phyloP scores from a whole-genome alignment of 75 land plant species.

The Azolla pinnata region DNA sequence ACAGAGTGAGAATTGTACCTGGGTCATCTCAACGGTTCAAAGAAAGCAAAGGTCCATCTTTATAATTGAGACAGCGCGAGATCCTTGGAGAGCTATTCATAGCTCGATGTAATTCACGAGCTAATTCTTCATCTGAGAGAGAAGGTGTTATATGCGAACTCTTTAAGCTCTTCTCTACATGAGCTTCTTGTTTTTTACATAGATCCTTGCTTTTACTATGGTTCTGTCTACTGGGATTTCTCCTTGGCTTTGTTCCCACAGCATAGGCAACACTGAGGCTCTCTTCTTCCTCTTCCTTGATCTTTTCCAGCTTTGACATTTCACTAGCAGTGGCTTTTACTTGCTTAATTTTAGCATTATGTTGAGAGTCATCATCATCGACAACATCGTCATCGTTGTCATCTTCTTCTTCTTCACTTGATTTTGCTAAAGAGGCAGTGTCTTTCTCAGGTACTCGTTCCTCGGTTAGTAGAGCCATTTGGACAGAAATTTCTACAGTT shows the following conservation, averaged over 20 bases:
- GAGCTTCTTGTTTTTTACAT: not conserved
- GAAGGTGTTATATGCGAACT: not conserved
- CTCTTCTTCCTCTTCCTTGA: not conserved
- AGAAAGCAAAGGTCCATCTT: not conserved
- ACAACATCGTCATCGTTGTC: not conserved
- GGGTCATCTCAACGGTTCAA: not conserved
- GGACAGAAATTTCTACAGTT: too few relatives aligned
- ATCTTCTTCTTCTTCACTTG: not conserved
- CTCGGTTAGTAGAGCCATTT: too few relatives aligned
- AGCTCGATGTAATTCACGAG: conserved; percentile 48
- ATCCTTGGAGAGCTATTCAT: conserved; percentile 66
- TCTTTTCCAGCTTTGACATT: not conserved
- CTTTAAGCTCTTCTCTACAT: not conserved
- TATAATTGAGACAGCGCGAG: conserved; percentile 16
- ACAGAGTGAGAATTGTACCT: too few relatives aligned
- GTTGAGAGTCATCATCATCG: not conserved
- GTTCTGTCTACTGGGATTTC: not conserved
- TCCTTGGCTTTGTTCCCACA: not conserved
- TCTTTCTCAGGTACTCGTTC: too few relatives aligned
- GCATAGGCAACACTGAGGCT: not conserved
- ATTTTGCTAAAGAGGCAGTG: too few relatives aligned
- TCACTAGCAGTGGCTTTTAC: not conserved
- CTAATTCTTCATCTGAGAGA: conserved; percentile 52
- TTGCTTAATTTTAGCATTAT: too few relatives aligned
- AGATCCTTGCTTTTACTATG: conserved; percentile 1